Conservation (phyloP, 148 eudicot species). For the Arctostaphylos glauca region DNA sequence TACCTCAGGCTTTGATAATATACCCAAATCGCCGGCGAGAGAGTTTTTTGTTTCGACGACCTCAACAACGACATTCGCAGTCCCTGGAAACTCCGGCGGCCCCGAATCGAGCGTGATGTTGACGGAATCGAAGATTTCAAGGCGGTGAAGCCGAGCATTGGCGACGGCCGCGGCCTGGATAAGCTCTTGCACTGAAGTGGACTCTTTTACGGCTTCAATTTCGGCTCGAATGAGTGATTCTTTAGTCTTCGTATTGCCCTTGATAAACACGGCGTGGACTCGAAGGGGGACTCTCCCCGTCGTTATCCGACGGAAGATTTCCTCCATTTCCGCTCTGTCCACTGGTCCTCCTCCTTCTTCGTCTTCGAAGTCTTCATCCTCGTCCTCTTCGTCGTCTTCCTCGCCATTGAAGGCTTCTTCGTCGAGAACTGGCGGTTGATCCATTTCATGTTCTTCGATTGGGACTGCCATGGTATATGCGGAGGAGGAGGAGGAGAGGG, state of each 20-base stretch:
- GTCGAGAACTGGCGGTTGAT: slow-evolving; percentile 1
- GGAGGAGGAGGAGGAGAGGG: neutral
- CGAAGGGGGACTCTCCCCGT: slow-evolving; percentile 49
- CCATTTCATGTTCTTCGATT: slow-evolving; percentile 4
- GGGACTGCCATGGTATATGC: slow-evolving; percentile 6
- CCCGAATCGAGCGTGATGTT: slow-evolving; percentile 68
- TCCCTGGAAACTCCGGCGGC: slow-evolving; percentile 78
- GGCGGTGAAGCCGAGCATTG: slow-evolving; percentile 38
- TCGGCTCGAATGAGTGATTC: slow-evolving; percentile 62
- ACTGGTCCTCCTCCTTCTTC: slow-evolving; percentile 28
- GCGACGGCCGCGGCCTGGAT: slow-evolving; percentile 58
- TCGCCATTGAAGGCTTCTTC: slow-evolving; percentile 23
- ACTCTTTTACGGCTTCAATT: slow-evolving; percentile 45
- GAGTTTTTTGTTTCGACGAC: slow-evolving; percentile 60
- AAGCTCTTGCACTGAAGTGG: slow-evolving; percentile 61
- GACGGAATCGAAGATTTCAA: slow-evolving; percentile 71
- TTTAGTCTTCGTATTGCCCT: slow-evolving; percentile 70
- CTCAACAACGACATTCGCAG: slow-evolving; percentile 68
- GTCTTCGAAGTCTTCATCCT: slow-evolving; percentile 4
- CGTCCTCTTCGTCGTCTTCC: slow-evolving; percentile 18
- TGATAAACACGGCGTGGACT: slow-evolving; percentile 72
- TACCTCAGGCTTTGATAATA: slow-evolving; percentile 82
- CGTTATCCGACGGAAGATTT: slow-evolving; percentile 35
- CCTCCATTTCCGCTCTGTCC: slow-evolving; percentile 40
- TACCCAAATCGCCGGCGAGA: slow-evolving; percentile 58